Base-by-base conservation (phyloP, 2,329 filamentous ascomycete genomes). In the Fusarium metavorans region DNA sequence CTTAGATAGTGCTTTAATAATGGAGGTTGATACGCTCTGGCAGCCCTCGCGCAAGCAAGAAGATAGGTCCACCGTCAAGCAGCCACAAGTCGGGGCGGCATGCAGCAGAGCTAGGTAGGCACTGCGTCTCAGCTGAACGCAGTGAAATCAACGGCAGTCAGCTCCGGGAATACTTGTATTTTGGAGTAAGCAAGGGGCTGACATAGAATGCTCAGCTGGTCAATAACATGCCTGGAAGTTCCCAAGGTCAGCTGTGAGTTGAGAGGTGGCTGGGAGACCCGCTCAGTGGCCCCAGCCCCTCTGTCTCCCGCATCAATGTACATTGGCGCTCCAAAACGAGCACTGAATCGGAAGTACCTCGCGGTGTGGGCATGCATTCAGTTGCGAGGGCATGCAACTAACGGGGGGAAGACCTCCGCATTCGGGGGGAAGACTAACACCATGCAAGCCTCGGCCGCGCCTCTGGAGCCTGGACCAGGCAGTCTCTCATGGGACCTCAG, bases 341-440 rank as follows among this genome's bases (percentile, higher is more conserved):
- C 37, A 30, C 34, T 27, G 37, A 35, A 57, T 57, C 20, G 32
- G 20, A 37, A 57, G 54, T 57, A 37, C 54, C 54, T 57, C 14
- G 3, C 6, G 32, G n/a, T 25, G 37, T 37, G 13, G 50, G 30
- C 16, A 30, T 71, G 54, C 32, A 72, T 52, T 34, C 30, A 30
- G 23, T 25, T 37, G 37, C 35, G 48, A 58, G 54, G 50, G 56
- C 35, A 68, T 74, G 48, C 67, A 65, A 34, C 52, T 74, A 63
- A 52, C 57, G 57, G 67, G 56, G 64, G 64, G 18, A 16, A 57
- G 37, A 54, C 32, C 68, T 74, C 67, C 56, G 56, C 64, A 41
- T 72, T 68, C 60, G 57, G 72, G 41, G 72, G 27, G 30, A 37
- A 39, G 57, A 30, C 71, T 69, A 61, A 60, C 62, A n/a, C 41